Percentiles rank a stretch among this genome's conserved stretches.
Conservation (phyloP, 1,139 yeast species). For the Debaryomyces fabryi region DNA sequence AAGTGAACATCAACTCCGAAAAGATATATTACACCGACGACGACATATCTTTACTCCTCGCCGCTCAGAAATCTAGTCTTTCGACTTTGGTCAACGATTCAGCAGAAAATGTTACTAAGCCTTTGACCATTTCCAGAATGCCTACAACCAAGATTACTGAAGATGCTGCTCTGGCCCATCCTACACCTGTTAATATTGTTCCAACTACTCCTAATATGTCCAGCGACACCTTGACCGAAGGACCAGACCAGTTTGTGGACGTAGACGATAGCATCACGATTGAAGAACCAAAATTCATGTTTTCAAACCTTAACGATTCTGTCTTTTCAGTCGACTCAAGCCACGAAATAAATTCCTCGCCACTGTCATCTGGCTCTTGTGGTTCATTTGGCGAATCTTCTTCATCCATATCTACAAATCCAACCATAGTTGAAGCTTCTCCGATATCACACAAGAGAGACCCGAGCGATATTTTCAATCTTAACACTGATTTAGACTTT, state of each 20-base stretch:
- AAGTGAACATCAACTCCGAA: constrained; percentile 22
- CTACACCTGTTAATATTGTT: not conserved
- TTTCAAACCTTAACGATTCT: constrained; percentile 5
- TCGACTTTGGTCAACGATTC: constrained; percentile 31
- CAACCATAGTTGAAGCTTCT: constrained; percentile 16
- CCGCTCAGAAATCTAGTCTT: constrained; percentile 14
- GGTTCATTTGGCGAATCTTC: constrained; percentile 23
- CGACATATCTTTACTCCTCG: constrained; percentile 32
- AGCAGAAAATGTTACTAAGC: constrained; percentile 21
- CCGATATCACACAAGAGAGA: constrained; percentile 6
- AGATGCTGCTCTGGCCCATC: not conserved
- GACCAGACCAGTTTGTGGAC: constrained; percentile 5
- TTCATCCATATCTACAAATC: constrained; percentile 25
- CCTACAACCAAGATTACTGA: constrained; percentile 12
- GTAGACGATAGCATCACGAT: constrained; percentile 10
- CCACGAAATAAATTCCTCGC: constrained; percentile 14
- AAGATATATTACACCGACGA: constrained; percentile 37
- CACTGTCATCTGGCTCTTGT: constrained; percentile 13
- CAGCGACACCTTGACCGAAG: constrained; percentile 8
- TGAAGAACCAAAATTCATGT: constrained; percentile 8
- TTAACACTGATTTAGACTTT: constrained; percentile 14
- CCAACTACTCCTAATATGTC: constrained; percentile 5
- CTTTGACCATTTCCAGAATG: constrained; percentile 28
- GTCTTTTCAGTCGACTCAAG: constrained; percentile 12
- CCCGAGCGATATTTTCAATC: constrained; percentile 4